Conservation (phyloP, 805 yeast genomes). For the Zygoascus flipseniorum region DNA sequence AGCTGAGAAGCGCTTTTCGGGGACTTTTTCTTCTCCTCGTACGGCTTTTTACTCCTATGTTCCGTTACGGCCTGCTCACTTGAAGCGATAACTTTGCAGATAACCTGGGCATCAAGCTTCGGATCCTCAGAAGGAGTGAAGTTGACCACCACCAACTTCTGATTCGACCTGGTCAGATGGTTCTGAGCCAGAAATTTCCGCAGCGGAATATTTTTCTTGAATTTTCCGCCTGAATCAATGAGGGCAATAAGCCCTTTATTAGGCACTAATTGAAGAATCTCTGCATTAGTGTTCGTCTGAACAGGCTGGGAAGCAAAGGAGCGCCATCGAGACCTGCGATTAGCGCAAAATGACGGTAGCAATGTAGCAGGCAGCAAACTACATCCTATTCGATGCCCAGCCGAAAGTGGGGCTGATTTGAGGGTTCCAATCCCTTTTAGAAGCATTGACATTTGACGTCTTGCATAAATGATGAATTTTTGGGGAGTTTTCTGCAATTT, state of each 20-base stretch:
- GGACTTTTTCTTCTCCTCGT: not conserved
- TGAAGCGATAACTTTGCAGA: slow-evolving; percentile 17
- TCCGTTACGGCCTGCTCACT: not conserved
- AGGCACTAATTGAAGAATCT: slow-evolving; percentile 19
- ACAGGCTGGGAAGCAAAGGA: not conserved
- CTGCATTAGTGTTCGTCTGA: slow-evolving; percentile 6
- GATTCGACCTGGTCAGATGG: not conserved
- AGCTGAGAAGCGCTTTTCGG: slow-evolving; percentile 3
- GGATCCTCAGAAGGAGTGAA: slow-evolving; percentile 1
- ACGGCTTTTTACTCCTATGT: not conserved
- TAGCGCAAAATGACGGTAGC: too few relatives aligned
- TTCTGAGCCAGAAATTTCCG: slow-evolving; percentile 5
- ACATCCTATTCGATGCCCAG: too few relatives aligned
- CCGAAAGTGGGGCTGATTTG: too few relatives aligned
- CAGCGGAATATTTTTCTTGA: slow-evolving; percentile 9
- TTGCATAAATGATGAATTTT: too few relatives aligned
- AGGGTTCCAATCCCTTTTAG: too few relatives aligned
- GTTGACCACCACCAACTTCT: slow-evolving; percentile 16
- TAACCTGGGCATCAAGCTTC: slow-evolving; percentile 16
- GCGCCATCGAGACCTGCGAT: too few relatives aligned
- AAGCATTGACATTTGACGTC: too few relatives aligned
- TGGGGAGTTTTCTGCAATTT: too few relatives aligned
- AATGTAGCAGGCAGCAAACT: too few relatives aligned
- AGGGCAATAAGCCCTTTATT: slow-evolving; percentile 11
- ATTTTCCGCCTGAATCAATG: slow-evolving; percentile 11